Conservation (phyloP, 768 basidiomycete species). For the Cantharellus cinnabarinus region DNA sequence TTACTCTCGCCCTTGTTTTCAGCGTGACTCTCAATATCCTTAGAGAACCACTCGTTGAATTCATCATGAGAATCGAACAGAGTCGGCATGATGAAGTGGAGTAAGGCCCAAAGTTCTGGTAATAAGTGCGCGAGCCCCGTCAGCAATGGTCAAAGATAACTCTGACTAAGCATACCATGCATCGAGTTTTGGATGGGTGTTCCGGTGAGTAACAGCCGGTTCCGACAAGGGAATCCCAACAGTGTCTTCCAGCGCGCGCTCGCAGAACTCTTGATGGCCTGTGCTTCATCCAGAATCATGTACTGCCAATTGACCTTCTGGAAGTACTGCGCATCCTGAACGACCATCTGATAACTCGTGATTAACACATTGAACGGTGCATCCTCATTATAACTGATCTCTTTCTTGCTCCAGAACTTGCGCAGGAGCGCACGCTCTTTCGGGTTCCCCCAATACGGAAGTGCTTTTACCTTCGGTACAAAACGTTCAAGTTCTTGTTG, state of each 20-base stretch:
- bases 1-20: conserved; percentile 74
- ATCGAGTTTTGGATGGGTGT: conserved; percentile 99
- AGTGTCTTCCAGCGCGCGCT: conserved; percentile 95
- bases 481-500: conserved; percentile 96
- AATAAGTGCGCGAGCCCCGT: not conserved
- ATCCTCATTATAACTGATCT: conserved; percentile 84
- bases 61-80: conserved; percentile 98
- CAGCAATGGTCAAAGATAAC: not conserved
- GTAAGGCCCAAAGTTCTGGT: conserved; percentile 86
- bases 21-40: conserved; percentile 90
- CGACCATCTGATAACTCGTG: conserved; percentile 92
- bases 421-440: conserved; percentile 87
- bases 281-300: conserved; percentile 98
- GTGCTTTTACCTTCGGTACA: conserved; percentile 77
- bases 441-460: conserved; percentile 97
- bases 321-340: conserved; percentile 95
- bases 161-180: conserved; percentile 49
- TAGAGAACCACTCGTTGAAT: conserved; percentile 99
- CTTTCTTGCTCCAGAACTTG: conserved; percentile 97
- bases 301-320: conserved; percentile 98
- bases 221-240: conserved; percentile 87
- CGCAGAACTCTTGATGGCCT: conserved; percentile 96
- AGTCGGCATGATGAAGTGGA: conserved; percentile 99
- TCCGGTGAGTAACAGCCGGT: conserved; percentile 83
- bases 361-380: conserved; percentile 94